Evolutionary conservation across 106 monocot species (phyloP).

Genomic region (Acanthochlamys bracteata): DNA sequence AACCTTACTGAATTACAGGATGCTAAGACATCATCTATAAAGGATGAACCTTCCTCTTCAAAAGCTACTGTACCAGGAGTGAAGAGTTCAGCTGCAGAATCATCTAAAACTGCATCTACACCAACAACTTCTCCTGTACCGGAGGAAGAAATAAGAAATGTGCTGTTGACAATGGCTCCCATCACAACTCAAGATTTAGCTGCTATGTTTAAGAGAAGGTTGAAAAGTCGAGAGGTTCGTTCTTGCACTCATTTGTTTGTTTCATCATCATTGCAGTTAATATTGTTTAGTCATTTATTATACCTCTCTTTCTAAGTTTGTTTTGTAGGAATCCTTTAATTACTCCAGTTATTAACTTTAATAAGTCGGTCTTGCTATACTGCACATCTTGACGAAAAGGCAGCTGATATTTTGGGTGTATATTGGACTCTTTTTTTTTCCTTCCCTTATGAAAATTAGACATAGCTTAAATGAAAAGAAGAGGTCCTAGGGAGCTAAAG

Average conservation of each 20-base stretch:
- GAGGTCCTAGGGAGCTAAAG: neutral
- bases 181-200: conserved; percentile 90
- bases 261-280: neutral
- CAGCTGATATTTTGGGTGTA: too few species aligned
- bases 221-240: conserved; percentile 26
- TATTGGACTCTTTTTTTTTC: too few species aligned
- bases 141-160: conserved; percentile 83
- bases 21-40: conserved; percentile 33
- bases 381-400: too few species aligned
- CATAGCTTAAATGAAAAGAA: too few species aligned
- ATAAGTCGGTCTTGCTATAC: too few species aligned
- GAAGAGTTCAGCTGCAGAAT: conserved; percentile 20
- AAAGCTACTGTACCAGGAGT: conserved; percentile 25
- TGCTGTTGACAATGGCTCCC: conserved; percentile 49
- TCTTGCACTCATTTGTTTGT: neutral
- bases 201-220: conserved; percentile 65
- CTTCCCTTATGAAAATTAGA: too few species aligned
- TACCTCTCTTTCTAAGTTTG: neutral
- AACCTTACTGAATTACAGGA: conserved; percentile 26
- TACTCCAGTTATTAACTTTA: neutral
- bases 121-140: conserved; percentile 51
- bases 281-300: neutral
- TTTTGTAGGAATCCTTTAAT: neutral
- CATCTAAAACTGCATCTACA: conserved; percentile 23
- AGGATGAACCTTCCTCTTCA: conserved; percentile 51